Conservation (phyloP, 176 grass and related monocot species). For the Lolium multiflorum region DNA sequence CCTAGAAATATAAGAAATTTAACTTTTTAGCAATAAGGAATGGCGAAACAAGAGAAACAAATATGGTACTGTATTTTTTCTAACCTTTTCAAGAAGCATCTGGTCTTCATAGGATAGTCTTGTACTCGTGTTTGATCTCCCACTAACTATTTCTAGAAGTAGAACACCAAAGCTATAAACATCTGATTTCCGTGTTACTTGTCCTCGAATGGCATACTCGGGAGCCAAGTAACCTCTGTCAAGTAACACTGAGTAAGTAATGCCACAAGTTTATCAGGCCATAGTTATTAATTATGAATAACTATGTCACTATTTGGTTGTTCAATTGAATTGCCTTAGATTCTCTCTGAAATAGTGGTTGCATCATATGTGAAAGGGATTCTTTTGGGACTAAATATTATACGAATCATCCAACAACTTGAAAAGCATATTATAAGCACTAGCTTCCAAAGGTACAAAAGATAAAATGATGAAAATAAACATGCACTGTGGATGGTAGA, state of each 20-base stretch:
- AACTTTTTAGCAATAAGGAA: constrained; percentile 21
- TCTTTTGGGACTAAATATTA: constrained; percentile 16
- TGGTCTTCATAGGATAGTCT: constrained; percentile 71
- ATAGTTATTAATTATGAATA: constrained; percentile 23
- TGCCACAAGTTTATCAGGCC: constrained; percentile 22
- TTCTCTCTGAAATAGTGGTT: constrained; percentile 21
- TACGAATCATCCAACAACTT: constrained; percentile 1
- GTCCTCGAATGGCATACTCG: constrained; percentile 87
- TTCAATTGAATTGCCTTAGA: neutral
- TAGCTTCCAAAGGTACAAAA: constrained; percentile 2
- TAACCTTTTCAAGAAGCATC: constrained; percentile 74
- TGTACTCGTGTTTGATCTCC: constrained; percentile 74
- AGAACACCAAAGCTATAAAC: constrained; percentile 88
- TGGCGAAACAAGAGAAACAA: neutral
- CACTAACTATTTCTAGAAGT: constrained; percentile 77
- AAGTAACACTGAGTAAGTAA: constrained; percentile 49
- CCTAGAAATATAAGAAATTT: neutral
- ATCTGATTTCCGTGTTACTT: constrained; percentile 85
- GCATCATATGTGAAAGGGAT: neutral
- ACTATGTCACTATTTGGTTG: constrained; percentile 8
- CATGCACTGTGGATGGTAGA: constrained; percentile 2
- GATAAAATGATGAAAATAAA: constrained; percentile 18
- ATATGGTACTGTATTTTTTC: neutral
- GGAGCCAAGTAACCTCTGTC: constrained; percentile 83
- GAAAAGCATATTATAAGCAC: neutral